Evolutionary conservation across 345 rosid genomes (phyloP), one percentile per base, ranked within the genome.

Genomic region (Heritiera fomes): DNA sequence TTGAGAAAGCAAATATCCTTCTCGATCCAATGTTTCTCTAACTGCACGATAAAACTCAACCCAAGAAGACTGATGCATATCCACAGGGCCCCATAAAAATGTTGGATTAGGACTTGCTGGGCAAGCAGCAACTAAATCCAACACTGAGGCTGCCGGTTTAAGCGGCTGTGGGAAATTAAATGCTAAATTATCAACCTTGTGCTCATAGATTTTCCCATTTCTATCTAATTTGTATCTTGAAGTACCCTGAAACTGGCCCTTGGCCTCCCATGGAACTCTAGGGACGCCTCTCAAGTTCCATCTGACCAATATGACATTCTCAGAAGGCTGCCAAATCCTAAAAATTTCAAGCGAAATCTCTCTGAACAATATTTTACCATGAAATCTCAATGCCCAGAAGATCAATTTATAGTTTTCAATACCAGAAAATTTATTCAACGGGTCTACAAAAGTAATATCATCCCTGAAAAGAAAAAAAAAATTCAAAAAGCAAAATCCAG

Each of bases 321-420:
- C 99, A 49, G 98, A 95, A 72, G 99, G 99, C 82, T 95, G 97
- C 99, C 99, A 95, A 47, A 92, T 84, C 88, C 98, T 91, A 70
- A 78, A 88, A 12, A 95, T 86, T 78, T 93, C 98, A 12, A 95
- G 87, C 5, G 96, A 90, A 71, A 95, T 92, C 53, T 95, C 97
- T 15, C 89, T 90, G 77, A 94, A 91, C 52, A 95, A 82, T 53
- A 95, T 85, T 82, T 85, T 93, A n/a, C 98, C 98, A 78, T 95
- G 97, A 83, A 95, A 91, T 67, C 93, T 89, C 76, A 91, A 81
- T 20, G 98, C 94, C 98, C 98, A 93, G 82, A 95, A 95, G 81
- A 95, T 88, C 84, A 88, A 60, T 75, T 90, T 95, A 83, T 95
- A 95, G 73, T 89, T 93, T 10, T 90, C 93, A 66, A 93, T 91